These are phyloP conservation scores for Erysimum cheiranthoides DNA, from an alignment of 345 rosid species.

Conservation along the genomic window DNA sequence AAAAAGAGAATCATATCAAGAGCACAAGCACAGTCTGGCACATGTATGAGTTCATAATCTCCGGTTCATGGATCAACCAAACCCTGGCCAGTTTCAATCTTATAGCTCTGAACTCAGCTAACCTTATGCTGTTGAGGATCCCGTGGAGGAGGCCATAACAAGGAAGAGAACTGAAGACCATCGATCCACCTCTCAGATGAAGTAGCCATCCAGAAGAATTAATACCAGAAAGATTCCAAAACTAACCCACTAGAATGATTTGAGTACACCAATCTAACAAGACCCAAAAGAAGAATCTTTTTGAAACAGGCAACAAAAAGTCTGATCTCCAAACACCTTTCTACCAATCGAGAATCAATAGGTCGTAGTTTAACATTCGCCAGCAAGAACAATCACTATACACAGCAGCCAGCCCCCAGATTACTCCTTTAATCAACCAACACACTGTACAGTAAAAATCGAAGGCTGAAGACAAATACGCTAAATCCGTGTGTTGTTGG, in stretches of 20 bases:
- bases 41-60: neutral
- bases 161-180: constrained; percentile 85
- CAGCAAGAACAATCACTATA: constrained; percentile 12
- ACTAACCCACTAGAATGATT: constrained; percentile 3
- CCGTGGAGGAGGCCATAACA: constrained; percentile 87
- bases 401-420: neutral
- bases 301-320: constrained; percentile 5
- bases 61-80: constrained; percentile 10
- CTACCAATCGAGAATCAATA: constrained; percentile 38
- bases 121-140: constrained; percentile 86
- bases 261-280: constrained; percentile 8
- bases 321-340: constrained; percentile 25
- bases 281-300: constrained; percentile 1
- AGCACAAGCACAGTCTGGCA: neutral
- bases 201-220: constrained; percentile 56
- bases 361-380: constrained; percentile 30
- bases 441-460: constrained; percentile 24
- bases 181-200: constrained; percentile 93
- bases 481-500: constrained; percentile 1
- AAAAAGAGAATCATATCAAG: neutral
- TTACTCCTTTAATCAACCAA: constrained; percentile 25
- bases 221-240: neutral
- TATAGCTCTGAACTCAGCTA: constrained; percentile 1
- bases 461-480: constrained; percentile 7
- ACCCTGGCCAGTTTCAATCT: constrained; percentile 4